These are phyloP conservation scores for Pichia occidentalis DNA, from an alignment of 805 yeast species.

Conservation along the genomic window DNA sequence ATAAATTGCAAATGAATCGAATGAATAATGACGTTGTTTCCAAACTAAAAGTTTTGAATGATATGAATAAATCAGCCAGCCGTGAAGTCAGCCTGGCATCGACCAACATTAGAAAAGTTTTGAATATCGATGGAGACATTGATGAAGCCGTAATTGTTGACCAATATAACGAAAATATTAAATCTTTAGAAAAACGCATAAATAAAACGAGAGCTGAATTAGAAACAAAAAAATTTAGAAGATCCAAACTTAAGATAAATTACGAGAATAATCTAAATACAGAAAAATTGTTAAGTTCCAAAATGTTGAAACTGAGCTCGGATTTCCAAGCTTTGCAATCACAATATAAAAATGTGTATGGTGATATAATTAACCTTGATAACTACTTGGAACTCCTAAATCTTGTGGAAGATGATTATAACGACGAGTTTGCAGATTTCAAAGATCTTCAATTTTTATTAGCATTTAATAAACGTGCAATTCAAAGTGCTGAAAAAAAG, in stretches of 20 bases:
- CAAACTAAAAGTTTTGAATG: slow-evolving; percentile 33
- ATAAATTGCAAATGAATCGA: slow-evolving; percentile 44
- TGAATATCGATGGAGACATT: slow-evolving; percentile 9
- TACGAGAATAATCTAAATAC: slow-evolving; percentile 1
- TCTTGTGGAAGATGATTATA: slow-evolving; percentile 55
- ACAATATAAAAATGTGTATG: slow-evolving; percentile 24
- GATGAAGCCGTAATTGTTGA: slow-evolving; percentile 11
- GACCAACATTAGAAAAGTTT: slow-evolving; percentile 7
- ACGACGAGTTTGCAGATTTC: slow-evolving; percentile 53
- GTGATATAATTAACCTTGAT: slow-evolving; percentile 34
- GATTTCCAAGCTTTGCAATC: slow-evolving; percentile 4
- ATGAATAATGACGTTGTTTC: slow-evolving; percentile 56
- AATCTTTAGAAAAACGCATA: slow-evolving; percentile 11
- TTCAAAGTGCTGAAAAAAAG: slow-evolving; percentile 49
- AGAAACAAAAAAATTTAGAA: slow-evolving; percentile 10
- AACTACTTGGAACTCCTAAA: slow-evolving; percentile 43
- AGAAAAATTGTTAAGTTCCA: not conserved
- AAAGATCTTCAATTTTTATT: slow-evolving; percentile 66
- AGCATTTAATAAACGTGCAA: slow-evolving; percentile 64
- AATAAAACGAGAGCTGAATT: slow-evolving; percentile 11
- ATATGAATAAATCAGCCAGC: slow-evolving; percentile 13
- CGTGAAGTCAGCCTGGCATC: slow-evolving; percentile 16
- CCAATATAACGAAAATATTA: slow-evolving; percentile 3
- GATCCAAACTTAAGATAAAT: slow-evolving; percentile 9
- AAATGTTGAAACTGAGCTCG: not conserved